Evolutionary conservation across 345 rosid species (phyloP), one percentile per base, ranked within the genome.

Genomic region (Conringia planisiliqua): DNA sequence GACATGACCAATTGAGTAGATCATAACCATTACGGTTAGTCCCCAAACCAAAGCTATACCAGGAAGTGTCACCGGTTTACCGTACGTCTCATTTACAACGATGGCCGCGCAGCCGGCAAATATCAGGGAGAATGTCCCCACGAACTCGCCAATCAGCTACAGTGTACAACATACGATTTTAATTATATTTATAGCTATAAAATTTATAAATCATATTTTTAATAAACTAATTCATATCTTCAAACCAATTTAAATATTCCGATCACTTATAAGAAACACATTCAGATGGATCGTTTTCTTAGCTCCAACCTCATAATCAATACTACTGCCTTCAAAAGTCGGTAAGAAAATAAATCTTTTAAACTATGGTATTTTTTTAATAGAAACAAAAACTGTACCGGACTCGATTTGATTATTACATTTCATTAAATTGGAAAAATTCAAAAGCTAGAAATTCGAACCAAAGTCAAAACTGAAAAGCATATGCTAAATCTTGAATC

Each of bases 11-110:
- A 80, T 38, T 14, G 85, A 48, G 43, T 83, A 78, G 11, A 78
- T 71, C 70, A 85, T 54, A 46, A 82, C 83, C 83, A 62, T 85
- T 71, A 80, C 58, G 24, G 75, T 75, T 13, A 77, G 64, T 5
- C 86, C 87, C 76, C 87, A 82, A 2, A 74, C 80, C 13, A 79
- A 77, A 40, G 83, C 84, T 32, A 80, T 70, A 6, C 85, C 85
- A 22, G 72, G 80, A 8, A 83, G 62, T 16, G 81, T 24, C 3
- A 79, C 65, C 47, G 75, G 62, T 20, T 68, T 68, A 6, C 78
- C 78, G 20, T 81, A 52, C 27, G 65, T 82, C 36, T 70, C 69
- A 60, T 79, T 78, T 51, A 78, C 79, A 2, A 81, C 73, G 6
- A 81, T 73, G 2, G 75, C 82, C 0, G 78, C 69, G 33, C 85